Base-by-base conservation (phyloP, 495 filamentous ascomycete species). In the Penicillium cosmopolitanum region DNA sequence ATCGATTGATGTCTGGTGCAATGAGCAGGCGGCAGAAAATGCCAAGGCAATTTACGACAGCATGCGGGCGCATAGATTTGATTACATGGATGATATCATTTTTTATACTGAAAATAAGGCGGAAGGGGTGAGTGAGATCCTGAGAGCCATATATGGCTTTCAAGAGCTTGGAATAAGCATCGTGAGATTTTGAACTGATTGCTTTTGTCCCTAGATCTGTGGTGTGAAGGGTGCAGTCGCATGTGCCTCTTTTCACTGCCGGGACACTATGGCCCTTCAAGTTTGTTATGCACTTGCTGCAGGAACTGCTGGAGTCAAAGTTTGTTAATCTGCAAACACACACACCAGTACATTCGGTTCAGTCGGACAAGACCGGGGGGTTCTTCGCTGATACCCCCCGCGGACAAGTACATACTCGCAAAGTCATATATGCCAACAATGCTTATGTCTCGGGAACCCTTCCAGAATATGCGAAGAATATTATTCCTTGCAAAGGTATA, bases 361-460 rank as follows among this genome's bases (percentile, higher is more conserved):
- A 35, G 1, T 62, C 65, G 11, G 63, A 66, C 51, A 46, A 66
- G 9, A 55, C 64, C 21, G 60, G 60, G 19, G 73, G 64, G 1
- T 89, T 80, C 76, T 70, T 58, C 11, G 68, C 90, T 0, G 47
- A 80, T 31, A 90, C 88, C 4, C 54, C 68, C 9, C 74, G 84
- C 18, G 87, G 86, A 12, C 67, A 38, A 4, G 81, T 90, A 11
- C 65, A 43, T 7, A 78, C 88, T 0, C 57, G 58, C 21, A 82
- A 79, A 50, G 76, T 92, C 2, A 75, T 92, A 6, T 68, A 90
- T 50, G 89, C 89, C 33, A 92, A 87, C 31, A 93, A 93, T 56
- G 89, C 85, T 21, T 92, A 91, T 63, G 85, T 87, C 2, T 82
- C 86, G 2, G 76, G 74, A 12, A 69, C 91, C 9, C 76, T 82